Evolutionary conservation across 345 rosid species (phyloP), one percentile per base, ranked within the genome.

Genomic region (Acer yangbiense): DNA sequence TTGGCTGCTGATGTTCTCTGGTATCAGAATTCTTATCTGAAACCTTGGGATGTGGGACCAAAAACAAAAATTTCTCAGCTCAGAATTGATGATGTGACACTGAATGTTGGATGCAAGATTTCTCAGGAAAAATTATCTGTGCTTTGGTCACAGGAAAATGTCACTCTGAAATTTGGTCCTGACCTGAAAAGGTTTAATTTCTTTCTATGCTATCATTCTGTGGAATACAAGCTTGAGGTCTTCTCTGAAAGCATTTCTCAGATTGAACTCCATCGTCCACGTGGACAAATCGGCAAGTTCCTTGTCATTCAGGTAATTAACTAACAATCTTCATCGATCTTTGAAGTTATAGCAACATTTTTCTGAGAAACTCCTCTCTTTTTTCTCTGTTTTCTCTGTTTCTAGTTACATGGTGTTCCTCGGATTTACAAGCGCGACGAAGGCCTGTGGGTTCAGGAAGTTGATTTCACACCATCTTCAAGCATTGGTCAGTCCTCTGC

Each of bases 401-500:
- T 65, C 7, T 67, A 87, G 90, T 77, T 87, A 58, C 71, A 21
- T 67, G 86, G 88, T 7, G 87, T 88, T n/a, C 90, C 90, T 29
- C 48, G 75, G n/a, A 83, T 87, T 48, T 82, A 70, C 48, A 66
- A 80, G 76, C 83, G 35, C 35, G 5, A 71, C 39, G 79, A 68
- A 13, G 44, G 9, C 44, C 83, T 79, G 11, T 85, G 90, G 90
- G 72, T 75, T 21, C 78, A 88, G 75, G 76, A 79, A 54, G 83
- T 76, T 63, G 90, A 88, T 82, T 88, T 85, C 66, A 80, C 87
- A 41, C 76, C 83, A 54, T 84, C 76, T 5, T 79, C 54, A 66
- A 67, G 61, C 35, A 85, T 88, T n/a, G 90, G 90, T 14, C 88
- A 88, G 54, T 84, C 90, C 3, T 82, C 85, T 25, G 72, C 85